A percentile compares a stretch with the other conserved stretches of the same genome.
phyloP scores from a whole-genome alignment of 2,329 filamentous ascomycete genomes.

The Penicillium thymicola region DNA sequence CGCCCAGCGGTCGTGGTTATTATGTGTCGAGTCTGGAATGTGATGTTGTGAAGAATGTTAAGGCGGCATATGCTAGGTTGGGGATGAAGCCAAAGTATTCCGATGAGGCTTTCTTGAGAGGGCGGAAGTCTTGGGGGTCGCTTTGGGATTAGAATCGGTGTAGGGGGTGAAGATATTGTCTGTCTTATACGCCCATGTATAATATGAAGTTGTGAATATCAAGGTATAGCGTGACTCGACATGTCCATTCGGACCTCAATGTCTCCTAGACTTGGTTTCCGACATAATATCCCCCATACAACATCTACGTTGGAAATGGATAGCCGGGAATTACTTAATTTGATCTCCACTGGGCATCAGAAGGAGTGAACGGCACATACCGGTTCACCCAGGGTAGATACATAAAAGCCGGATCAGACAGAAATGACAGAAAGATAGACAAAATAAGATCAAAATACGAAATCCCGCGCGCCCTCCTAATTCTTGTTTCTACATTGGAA shows the following conservation, averaged over 20 bases:
- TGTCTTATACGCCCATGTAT: not conserved
- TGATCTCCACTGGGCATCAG: slow-evolving; percentile 1
- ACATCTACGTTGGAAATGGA: not conserved
- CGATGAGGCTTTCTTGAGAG: not conserved
- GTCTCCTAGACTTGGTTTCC: not conserved
- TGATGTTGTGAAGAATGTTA: not conserved
- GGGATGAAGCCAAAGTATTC: not conserved
- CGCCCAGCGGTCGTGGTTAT: not conserved
- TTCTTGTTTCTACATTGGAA: slow-evolving; percentile 28
- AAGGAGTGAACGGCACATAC: slow-evolving; percentile 13
- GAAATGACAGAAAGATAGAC: slow-evolving; percentile 9
- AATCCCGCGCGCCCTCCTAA: slow-evolving; percentile 22
- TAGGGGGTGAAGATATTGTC: not conserved
- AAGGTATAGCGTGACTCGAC: not conserved
- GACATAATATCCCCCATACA: not conserved
- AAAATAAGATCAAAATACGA: slow-evolving; percentile 14
- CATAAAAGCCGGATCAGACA: not conserved
- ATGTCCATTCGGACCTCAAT: not conserved
- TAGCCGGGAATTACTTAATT: slow-evolving; percentile 1
- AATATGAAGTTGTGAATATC: not conserved
- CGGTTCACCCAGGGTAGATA: slow-evolving; percentile 8
- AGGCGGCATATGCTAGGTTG: not conserved
- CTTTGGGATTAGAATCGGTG: not conserved
- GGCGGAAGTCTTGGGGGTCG: not conserved
- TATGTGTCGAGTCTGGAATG: not conserved